Evolutionary conservation across 2,329 filamentous ascomycete species (phyloP), one percentile per base, ranked within the genome.

Genomic region (Arthrocladium fulminans): DNA sequence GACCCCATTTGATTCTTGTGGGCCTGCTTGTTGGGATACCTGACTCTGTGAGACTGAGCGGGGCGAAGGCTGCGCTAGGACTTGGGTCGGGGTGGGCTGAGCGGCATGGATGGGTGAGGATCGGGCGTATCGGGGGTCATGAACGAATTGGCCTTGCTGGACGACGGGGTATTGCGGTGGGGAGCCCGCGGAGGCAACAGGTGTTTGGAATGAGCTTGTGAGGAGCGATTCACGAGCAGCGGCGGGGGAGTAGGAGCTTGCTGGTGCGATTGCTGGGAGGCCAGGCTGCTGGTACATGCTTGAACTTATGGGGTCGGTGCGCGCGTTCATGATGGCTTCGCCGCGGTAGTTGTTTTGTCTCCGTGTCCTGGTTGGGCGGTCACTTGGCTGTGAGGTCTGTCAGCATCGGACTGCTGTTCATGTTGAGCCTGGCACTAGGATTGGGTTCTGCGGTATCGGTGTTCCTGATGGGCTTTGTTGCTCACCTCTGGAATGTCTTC

Each of bases 281-380:
- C 51, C 22, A 15, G 52, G 40, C 37, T 52, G 53, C 44, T 55
- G 54, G 45, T 57, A 57, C 40, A 51, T 27, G 22, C 24, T 48
- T 12, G 55, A 30, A 10, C 39, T 7, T 12, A 43, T 13, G 6
- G 51, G 20, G 27, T 22, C 44, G 2, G 48, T 46, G 13, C 37
- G 34, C 27, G 54, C 49, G 35, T 52, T 56, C 54, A 57, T 52
- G 38, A 58, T 54, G 9, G 51, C 48, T 42, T 59, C 57, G n/a
- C 44, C 34, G 48, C 54, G 53, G 48, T 53, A 52, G 44, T 51
- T 53, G 43, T 57, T 55, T 47, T 58, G 57, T n/a, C 42, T 43
- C 45, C 57, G 46, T 53, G 65, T 61, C 49, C 70, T 67, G 38
- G 71, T 64, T 5, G 70, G 70, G 42, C 70, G 63, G 61, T 73